Conservation (phyloP, 257 asterid genomes). For the Solanum ossicruentum region DNA sequence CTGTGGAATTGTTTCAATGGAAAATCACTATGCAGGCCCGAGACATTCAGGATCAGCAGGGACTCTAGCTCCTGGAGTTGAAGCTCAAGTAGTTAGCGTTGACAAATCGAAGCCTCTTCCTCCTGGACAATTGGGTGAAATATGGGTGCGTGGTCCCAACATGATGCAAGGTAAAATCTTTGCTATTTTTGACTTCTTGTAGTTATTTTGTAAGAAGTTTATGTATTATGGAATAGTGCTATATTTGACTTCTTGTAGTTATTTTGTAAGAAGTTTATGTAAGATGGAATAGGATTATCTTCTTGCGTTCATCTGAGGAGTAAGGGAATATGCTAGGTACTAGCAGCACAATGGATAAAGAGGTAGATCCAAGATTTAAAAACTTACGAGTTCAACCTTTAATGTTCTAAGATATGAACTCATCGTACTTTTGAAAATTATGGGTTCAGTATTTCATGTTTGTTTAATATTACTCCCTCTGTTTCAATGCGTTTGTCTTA, state of each 20-base stretch:
- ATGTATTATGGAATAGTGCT: neutral
- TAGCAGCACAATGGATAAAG: neutral
- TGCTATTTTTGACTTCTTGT: neutral
- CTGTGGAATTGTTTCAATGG: conserved; percentile 54
- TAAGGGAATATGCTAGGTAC: neutral
- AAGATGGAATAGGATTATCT: neutral
- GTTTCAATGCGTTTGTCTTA: neutral
- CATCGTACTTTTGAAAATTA: neutral
- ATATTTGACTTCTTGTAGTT: neutral
- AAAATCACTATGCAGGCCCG: conserved; percentile 36
- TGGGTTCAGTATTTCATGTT: neutral
- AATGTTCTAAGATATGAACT: neutral
- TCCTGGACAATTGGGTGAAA: conserved; percentile 73
- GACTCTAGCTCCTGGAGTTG: conserved; percentile 57
- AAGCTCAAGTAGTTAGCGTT: conserved; percentile 62
- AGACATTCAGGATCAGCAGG: conserved; percentile 89
- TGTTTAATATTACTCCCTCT: neutral
- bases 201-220: neutral
- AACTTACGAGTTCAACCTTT: neutral
- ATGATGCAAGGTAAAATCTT: conserved; percentile 66
- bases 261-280: neutral
- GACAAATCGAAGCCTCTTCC: conserved; percentile 66
- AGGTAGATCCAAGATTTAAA: neutral
- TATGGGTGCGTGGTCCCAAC: conserved; percentile 88
- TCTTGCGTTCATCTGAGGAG: neutral